These are phyloP conservation scores for Colletotrichum navitas DNA, from an alignment of 2,329 filamentous ascomycete genomes.

Conservation along the genomic window DNA sequence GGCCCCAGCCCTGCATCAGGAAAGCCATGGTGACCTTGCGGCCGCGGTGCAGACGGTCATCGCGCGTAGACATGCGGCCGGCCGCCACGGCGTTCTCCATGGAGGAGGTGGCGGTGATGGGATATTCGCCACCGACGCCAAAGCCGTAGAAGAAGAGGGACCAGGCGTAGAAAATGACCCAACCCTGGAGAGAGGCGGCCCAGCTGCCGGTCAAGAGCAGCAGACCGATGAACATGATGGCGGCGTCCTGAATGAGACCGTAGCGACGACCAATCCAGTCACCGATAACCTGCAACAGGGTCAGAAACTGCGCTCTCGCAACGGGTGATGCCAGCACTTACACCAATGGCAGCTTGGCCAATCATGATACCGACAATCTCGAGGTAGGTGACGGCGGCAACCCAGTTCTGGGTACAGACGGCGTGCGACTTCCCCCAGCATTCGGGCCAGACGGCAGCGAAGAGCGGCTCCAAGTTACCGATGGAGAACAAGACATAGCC, in stretches of 20 bases:
- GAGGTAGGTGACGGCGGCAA: conserved; percentile 87
- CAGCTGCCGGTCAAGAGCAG: conserved; percentile 92
- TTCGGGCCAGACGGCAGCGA: conserved; percentile 77
- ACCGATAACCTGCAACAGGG: conserved; percentile 61
- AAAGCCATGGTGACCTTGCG: conserved; percentile 96
- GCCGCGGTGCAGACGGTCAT: conserved; percentile 94
- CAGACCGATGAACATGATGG: conserved; percentile 93
- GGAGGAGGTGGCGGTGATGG: conserved; percentile 94
- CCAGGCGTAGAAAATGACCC: conserved; percentile 98
- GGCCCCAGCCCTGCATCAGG: conserved; percentile 98
- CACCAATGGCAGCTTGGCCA: conserved; percentile 88
- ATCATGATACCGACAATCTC: conserved; percentile 96
- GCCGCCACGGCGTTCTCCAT: conserved; percentile 92
- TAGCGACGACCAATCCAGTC: conserved; percentile 90
- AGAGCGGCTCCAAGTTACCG: conserved; percentile 88
- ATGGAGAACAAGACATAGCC: conserved; percentile 98
- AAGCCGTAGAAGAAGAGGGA: conserved; percentile 83
- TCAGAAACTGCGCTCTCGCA: not conserved
- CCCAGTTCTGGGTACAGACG: conserved; percentile 83
- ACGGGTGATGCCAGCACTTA: conserved; percentile 55
- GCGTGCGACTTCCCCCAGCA: conserved; percentile 78
- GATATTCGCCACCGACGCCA: conserved; percentile 88
- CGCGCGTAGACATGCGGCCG: conserved; percentile 88
- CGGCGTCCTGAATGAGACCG: conserved; percentile 94
- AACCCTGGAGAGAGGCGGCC: conserved; percentile 88